Evolutionary conservation across 2,329 filamentous ascomycete genomes (phyloP), one percentile per base, ranked within the genome.

Genomic region (Lachnellula subtilissima): DNA sequence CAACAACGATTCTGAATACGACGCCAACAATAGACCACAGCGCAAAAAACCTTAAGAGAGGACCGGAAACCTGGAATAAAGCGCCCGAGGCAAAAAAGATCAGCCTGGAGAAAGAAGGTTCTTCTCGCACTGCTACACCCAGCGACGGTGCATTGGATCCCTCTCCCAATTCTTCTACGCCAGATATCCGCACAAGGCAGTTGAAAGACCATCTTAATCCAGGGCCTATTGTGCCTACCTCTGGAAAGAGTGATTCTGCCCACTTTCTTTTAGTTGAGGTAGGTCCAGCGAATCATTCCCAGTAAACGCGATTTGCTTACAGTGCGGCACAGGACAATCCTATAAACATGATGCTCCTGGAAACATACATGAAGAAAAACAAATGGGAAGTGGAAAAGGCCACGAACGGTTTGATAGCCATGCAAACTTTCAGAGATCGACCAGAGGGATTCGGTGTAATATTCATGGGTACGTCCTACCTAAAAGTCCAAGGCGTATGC

Each of bases 361-460:
- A 57, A 22, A 65, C 64, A 1, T 68, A 65, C 32, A 66, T 68
- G 56, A 60, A 56, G 46, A 68, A 67, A 42, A 59, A 63, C 3
- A 59, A 63, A 2, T 64, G 59, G 50, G 66, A 70, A n/a, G 69
- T 70, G 14, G 69, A 71, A 43, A 69, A 67, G 2, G 76, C 76
- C 3, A 63, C 60, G 11, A 73, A 80, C 57, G 78, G 78, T 9
- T 69, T 74, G 2, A 68, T 77, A 62, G 78, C 77, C 2, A 67
- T 79, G 5, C 64, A 77, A 25, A 65, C 68, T 11, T 78, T 76
- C 58, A 69, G 74, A 53, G 58, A 52, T 52, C 63, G 12, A 58
- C 66, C 65, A 2, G 64, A 68, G 14, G 59, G 66, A 0, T 74
- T 73, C 39, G 71, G 73, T 47, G 70, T 78, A 35, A 71, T 80